Base-by-base conservation (phyloP, 2,329 filamentous ascomycete genomes). In the Stachybotrys chlorohalonatus region DNA sequence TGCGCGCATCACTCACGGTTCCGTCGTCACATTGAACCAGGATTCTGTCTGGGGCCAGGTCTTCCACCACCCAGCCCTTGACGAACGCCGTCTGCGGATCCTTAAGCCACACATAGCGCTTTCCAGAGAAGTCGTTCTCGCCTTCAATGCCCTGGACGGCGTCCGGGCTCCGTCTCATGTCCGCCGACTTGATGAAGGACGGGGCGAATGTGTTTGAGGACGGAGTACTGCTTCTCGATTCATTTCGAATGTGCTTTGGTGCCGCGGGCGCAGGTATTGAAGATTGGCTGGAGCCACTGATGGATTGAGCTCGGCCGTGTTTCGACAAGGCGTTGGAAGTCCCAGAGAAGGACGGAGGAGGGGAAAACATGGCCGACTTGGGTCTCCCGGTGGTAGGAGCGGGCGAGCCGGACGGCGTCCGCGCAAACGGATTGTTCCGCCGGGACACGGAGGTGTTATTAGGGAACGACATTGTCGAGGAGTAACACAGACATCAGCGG, bases 101-200 rank as follows among this genome's bases (percentile, higher is more conserved):
- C 70, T 87, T 89, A 67, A 99, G 78, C 95, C 94, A 99, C 60
- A 99, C 92, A 76, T 97, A 99, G 75, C 94, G 84, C 75, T 95
- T 97, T 55, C 94, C 95, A 0, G 94, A 99, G 70, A 99, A 97
- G 77, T 99, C 94, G 69, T 96, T 97, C 67, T 96, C 93, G 59
- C 94, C 94, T 72, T 99, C 95, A 56, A 96, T 91, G 16, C 90
- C 88, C 52, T 78, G 78, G 15, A 86, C 80, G 11, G 75, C 66
- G 59, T 85, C 83, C 52, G 77, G 70, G 46, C 11, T 47, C 42
- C 75, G 72, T 61, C 84, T 80, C 70, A 89, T 75, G 60, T 92
- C 89, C 60, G 95, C 91, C 0, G 85, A 83, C 70, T 93, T 94
- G 73, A 99, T 97, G 71, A 99, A 99, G 9, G 90, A 89, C 3